Evolutionary conservation across 2,329 filamentous ascomycete species (phyloP), one percentile per base, ranked within the genome.

Genomic region (Onygenales sp.): DNA sequence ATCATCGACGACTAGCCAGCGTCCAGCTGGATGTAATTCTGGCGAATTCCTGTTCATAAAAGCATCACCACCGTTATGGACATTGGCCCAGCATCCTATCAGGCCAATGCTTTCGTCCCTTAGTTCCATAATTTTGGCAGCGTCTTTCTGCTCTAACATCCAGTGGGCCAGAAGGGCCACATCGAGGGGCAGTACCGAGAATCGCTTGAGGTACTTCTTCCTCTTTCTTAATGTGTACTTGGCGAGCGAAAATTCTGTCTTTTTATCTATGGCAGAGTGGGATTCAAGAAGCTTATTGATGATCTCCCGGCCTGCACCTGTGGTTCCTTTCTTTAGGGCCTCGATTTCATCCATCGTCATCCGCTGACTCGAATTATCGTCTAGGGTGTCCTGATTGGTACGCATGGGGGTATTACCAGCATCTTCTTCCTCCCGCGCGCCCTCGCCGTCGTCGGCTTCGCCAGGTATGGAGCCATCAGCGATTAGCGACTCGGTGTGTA

Each of bases 201-300:
- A 97, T 10, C 90, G 79, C 62, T 87, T 85, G 58, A 97, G 80
- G 67, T 95, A 97, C 71, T 98, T 98, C 67, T 85, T 91, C 58
- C 88, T 86, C 74, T 98, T 98, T 45, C 95, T 78, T 14, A 97
- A 75, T 64, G 93, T 95, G 71, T 98, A 98, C 70, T 98, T 98
- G 43, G 92, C 91, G 54, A 96, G 76, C 2, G 90, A 94, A 65
- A 94, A 98, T 0, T 84, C 79, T 0, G 93, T 97, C 77, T 98
- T 98, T 73, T 97, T 87, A 60, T 95, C 90, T 43, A 98, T 79
- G 1, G 86, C 87, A 14, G 87, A 85, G 69, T 98, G 93, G 43
- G 90, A 93, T 33, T 90, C 79, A 70, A 98, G 81, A 31, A 98
- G 83, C 71, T 91, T 95, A n/a, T 88, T 85, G 58, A 98, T 93